Conservation (phyloP, 2,329 filamentous ascomycete species). For the Periconia sp. region DNA sequence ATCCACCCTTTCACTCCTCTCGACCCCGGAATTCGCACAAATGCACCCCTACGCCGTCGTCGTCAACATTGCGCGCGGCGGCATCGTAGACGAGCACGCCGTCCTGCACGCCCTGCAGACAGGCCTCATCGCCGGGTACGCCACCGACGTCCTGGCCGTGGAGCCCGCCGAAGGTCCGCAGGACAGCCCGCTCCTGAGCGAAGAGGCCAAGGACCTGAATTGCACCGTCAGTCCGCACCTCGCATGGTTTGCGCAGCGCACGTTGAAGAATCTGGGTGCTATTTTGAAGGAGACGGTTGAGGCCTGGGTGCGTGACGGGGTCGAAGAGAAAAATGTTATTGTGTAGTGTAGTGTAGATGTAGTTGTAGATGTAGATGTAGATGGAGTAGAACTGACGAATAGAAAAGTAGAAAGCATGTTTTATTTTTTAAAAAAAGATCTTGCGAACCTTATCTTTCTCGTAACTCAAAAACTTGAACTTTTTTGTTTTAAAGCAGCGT, state of each 20-base stretch:
- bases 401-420: too few relatives aligned
- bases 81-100: conserved; percentile 54
- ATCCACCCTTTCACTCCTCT: conserved; percentile 36
- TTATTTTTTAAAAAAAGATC: too few relatives aligned
- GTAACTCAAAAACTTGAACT: too few relatives aligned
- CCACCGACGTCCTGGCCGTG: conserved; percentile 53
- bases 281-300: conserved; percentile 53
- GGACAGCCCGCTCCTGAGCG: conserved; percentile 47
- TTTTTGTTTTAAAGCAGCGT: too few relatives aligned
- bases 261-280: conserved; percentile 49
- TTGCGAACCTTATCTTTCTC: too few relatives aligned
- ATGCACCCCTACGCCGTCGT: conserved; percentile 51
- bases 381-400: too few relatives aligned
- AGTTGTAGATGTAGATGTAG: too few relatives aligned
- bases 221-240: conserved; percentile 56
- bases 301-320: conserved; percentile 40
- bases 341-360: conserved; percentile 19
- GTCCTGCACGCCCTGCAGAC: conserved; percentile 49
- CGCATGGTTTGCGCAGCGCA: conserved; percentile 56
- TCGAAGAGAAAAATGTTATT: conserved; percentile 43
- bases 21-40: conserved; percentile 43
- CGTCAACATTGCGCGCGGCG: conserved; percentile 54
- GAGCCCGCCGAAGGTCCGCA: conserved; percentile 49
- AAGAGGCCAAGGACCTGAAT: conserved; percentile 51
- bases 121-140: conserved; percentile 52